phyloP scores from a whole-genome alignment of 2,329 filamentous ascomycete species.

The Nemania serpens region DNA sequence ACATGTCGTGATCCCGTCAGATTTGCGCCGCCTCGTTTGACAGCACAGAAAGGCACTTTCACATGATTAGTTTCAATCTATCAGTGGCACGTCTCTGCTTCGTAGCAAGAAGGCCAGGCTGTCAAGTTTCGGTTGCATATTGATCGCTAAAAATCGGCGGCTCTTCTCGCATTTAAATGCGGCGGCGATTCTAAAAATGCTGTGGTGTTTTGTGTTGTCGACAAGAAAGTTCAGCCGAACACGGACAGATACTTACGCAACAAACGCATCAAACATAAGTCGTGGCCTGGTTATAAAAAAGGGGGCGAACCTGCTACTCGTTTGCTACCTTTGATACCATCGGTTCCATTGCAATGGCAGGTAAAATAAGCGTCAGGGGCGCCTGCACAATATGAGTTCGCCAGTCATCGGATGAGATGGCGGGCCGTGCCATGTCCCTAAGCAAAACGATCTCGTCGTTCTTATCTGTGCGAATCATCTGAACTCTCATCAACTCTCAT shows the following conservation, averaged over 20 bases:
- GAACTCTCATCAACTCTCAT: background rate
- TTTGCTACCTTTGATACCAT: too few relatives aligned
- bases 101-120: too few relatives aligned
- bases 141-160: background rate
- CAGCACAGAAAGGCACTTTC: slow-evolving; percentile 2
- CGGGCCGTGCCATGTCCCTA: background rate
- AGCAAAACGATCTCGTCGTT: background rate
- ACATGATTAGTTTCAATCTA: background rate
- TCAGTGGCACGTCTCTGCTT: background rate
- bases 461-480: background rate
- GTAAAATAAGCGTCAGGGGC: too few relatives aligned
- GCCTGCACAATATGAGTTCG: background rate
- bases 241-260: too few relatives aligned
- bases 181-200: too few relatives aligned
- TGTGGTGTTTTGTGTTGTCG: background rate
- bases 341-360: too few relatives aligned
- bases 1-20: background rate
- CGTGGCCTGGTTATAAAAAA: too few relatives aligned
- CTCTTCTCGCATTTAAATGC: too few relatives aligned
- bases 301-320: too few relatives aligned
- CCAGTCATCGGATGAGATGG: background rate
- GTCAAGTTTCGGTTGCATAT: background rate
- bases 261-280: too few relatives aligned
- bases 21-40: background rate
- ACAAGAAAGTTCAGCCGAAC: too few relatives aligned